These are phyloP conservation scores for Eragrostis nindensis DNA, from an alignment of 176 grass and related monocot genomes.

Conservation along the genomic window DNA sequence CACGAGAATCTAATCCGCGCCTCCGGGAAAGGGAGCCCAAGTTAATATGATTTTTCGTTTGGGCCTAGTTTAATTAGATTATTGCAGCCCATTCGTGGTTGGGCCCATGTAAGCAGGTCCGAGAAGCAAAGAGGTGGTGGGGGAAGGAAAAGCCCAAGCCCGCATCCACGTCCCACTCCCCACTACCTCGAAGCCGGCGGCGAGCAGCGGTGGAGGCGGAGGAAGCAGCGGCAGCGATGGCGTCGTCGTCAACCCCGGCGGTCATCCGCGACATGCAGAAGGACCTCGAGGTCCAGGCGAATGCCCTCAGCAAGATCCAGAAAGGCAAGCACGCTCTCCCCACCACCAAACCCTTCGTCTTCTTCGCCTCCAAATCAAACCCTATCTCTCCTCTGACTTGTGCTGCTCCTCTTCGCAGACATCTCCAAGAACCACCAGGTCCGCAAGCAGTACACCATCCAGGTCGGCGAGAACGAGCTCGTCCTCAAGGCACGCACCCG, in stretches of 20 bases:
- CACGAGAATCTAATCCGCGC: background rate
- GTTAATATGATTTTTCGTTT: background rate
- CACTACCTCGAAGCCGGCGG: conserved; percentile 30
- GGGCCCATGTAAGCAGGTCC: background rate
- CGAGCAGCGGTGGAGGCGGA: conserved; percentile 3
- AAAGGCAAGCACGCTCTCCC: conserved; percentile 54
- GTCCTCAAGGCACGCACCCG: conserved; percentile 73
- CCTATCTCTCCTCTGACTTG: conserved; percentile 39
- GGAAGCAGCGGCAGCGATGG: conserved; percentile 39
- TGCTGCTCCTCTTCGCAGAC: conserved; percentile 54
- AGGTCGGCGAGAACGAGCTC: conserved; percentile 97
- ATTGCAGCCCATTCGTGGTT: background rate
- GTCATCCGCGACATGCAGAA: conserved; percentile 78
- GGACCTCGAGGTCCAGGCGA: conserved; percentile 87
- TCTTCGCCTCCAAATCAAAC: conserved; percentile 16
- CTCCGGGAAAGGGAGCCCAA: too few species aligned
- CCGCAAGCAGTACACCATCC: conserved; percentile 98
- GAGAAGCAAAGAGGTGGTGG: background rate
- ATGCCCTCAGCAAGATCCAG: conserved; percentile 93
- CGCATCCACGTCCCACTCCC: background rate
- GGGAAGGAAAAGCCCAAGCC: conserved; percentile 17
- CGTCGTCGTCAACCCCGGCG: conserved; percentile 56
- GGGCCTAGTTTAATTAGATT: background rate
- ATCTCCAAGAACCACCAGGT: conserved; percentile 98
- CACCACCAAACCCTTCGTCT: background rate